Conservation (phyloP, 2,329 filamentous ascomycete genomes). For the Pseudogymnoascus sp. region DNA sequence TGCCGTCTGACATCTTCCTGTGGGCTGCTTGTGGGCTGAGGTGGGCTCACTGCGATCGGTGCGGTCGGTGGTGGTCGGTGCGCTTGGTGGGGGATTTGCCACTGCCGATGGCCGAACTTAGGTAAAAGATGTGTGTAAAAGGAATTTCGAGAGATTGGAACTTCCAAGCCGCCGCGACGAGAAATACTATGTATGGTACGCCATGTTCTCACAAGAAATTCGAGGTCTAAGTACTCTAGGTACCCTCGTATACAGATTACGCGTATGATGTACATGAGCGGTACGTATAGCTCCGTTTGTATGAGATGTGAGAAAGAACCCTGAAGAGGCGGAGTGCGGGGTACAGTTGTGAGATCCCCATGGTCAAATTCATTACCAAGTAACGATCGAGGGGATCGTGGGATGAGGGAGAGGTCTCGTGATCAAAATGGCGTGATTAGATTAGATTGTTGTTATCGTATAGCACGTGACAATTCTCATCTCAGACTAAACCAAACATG, state of each 20-base stretch:
- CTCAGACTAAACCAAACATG: no score
- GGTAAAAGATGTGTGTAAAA: neutral
- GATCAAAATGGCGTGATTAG: neutral
- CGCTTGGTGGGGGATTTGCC: constrained; percentile 1
- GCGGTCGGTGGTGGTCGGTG: neutral
- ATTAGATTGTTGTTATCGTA: neutral
- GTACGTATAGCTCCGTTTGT: neutral
- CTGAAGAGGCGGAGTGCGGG: neutral
- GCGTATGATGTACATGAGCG: neutral
- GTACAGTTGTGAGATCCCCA: neutral
- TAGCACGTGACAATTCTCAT: neutral
- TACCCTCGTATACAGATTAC: neutral
- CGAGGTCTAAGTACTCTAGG: neutral
- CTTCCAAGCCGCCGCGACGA: neutral
- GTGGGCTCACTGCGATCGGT: neutral
- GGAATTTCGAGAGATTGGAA: neutral
- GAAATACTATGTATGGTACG: neutral
- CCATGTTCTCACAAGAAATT: neutral
- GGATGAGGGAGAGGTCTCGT: neutral
- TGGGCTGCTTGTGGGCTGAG: neutral
- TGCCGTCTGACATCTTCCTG: neutral
- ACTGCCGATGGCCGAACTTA: neutral
- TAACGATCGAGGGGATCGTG: neutral
- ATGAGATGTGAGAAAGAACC: neutral
- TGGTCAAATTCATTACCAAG: neutral